Conservation (phyloP, 768 basidiomycete species). For the Mycena epipterygia region DNA sequence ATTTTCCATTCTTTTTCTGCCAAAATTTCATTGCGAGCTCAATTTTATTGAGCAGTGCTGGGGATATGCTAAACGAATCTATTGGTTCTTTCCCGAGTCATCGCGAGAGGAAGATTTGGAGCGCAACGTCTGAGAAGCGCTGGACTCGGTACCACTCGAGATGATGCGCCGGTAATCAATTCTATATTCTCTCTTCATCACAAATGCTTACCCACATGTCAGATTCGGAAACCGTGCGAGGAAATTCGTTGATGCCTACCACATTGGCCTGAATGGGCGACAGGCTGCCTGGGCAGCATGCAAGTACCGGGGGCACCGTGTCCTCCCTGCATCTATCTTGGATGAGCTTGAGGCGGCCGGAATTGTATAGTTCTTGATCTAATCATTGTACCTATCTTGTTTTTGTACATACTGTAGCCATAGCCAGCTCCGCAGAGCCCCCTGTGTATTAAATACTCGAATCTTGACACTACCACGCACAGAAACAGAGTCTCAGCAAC, state of each 20-base stretch:
- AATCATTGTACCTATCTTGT: too few species aligned
- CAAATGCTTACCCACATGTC: background rate
- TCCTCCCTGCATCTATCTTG: too few species aligned
- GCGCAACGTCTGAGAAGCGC: background rate
- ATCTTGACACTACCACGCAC: too few species aligned
- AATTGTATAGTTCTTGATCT: too few species aligned
- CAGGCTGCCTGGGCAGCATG: conserved; percentile 38
- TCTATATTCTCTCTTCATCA: background rate
- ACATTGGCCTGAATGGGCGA: conserved; percentile 36
- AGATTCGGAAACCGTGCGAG: background rate
- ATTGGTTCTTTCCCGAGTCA: conserved; percentile 5
- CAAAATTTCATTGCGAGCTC: too few species aligned
- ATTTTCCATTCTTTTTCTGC: too few species aligned
- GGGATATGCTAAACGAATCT: conserved; percentile 7
- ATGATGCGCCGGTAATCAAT: conserved; percentile 5
- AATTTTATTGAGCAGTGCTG: too few species aligned
- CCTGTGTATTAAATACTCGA: too few species aligned
- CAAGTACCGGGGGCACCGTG: conserved; percentile 30
- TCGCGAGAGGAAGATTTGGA: conserved; percentile 1
- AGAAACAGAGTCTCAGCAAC: too few species aligned
- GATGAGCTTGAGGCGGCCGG: too few species aligned
- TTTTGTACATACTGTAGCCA: too few species aligned
- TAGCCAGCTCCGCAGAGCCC: too few species aligned
- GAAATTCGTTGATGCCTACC: conserved; percentile 45
- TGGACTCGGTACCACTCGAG: background rate